Base-by-base conservation (phyloP, 371 early-diverging fungal species). In the Mortierella sp. region DNA sequence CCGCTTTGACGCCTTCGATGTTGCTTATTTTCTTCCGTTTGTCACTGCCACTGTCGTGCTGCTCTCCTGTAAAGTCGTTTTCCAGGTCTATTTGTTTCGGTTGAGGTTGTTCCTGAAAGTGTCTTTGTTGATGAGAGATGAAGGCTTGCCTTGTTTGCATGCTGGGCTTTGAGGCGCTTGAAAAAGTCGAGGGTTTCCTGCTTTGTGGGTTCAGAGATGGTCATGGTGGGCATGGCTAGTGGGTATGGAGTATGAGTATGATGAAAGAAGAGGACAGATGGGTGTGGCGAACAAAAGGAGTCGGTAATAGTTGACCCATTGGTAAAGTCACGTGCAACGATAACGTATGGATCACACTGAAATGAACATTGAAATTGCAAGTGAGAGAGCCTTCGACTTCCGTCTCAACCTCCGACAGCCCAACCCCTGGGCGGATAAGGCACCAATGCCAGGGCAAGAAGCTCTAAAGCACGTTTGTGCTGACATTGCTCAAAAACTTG, bases 141-240 rank as follows among this genome's bases (percentile, higher is more conserved):
- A 41, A 6, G 26, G 66, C 79, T 71, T 88, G 93, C 95, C 91
- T 95, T 94, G 87, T 94, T 95, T 70, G 92, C 93, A 58, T 94
- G 84, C 80, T 91, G 91, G 47, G 90, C 86, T 86, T 94, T 94
- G 37, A 95, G 90, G 76, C 94, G 93, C 85, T 90, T 93, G 86
- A 96, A 95, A 22, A 96, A 88, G 39, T 90, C 91, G 58, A 90
- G 88, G 53, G 93, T 93, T 73, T 95, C 93, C 31, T 88, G 88
- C 76, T 94, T 95, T 11, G 92, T 87, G n/a, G 95, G 93, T 78
- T 92, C 92, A 58, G 92, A 79, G 88, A 90, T 85, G 22, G 68
- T 85, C 84, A 83, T 83, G 29, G 84, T 78, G 14, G 77, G 73
- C 66, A 77, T 77, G 66, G 41, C 16, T 41, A 14, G 55, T 50